Base-by-base conservation (phyloP, 305 asterid genomes). In the Salvia sclarea region DNA sequence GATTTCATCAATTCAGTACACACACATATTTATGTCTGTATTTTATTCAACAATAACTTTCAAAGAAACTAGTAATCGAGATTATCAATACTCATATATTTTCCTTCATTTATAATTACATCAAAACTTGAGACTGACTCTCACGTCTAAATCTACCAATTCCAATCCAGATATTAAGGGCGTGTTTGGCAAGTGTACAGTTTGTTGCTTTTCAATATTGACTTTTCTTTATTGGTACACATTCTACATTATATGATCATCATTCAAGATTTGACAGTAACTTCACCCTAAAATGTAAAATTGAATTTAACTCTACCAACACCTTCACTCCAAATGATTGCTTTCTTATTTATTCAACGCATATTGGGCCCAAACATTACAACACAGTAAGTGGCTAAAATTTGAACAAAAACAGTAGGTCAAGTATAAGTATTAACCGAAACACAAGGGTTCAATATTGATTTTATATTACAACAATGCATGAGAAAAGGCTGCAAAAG, bases 381-480 rank as follows among this genome's bases (percentile, higher is more conserved):
- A 66, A n/a, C 2, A 37, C 61, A 38, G 7, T 21, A 5, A 10
- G 55, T 35, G 21, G 48, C 53, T 8, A 21, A 17, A 24, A 10
- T 37, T 5, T 53, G n/a, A 28, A 70, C 61, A 20, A 22, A 44
- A 18, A 13, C 1, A 49, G 54, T 54, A 67, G 25, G 22, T 14
- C 24, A 17, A 9, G 28, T 53, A 37, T 41, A 41, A 56, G 13
- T 30, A 41, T 18, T 11, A 28, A 41, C 33, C 12, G 28, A 12
- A 49, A 30, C 68, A 62, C 56, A 25, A 25, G 68, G 55, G 55
- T 31, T 62, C n/a, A 59, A 18, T 38, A 67, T 52, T 13, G 31
- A 54, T 71, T 38, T 50, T 69, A 73, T 50, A 44, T 47, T 44
- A 73, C 70, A 77, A 64, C 48, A 73, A 52, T 41, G 49, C 54